A percentile compares a stretch with the other conserved stretches of the same genome.
Conservation (phyloP, 768 basidiomycete genomes). For the Mycena vitilis region DNA sequence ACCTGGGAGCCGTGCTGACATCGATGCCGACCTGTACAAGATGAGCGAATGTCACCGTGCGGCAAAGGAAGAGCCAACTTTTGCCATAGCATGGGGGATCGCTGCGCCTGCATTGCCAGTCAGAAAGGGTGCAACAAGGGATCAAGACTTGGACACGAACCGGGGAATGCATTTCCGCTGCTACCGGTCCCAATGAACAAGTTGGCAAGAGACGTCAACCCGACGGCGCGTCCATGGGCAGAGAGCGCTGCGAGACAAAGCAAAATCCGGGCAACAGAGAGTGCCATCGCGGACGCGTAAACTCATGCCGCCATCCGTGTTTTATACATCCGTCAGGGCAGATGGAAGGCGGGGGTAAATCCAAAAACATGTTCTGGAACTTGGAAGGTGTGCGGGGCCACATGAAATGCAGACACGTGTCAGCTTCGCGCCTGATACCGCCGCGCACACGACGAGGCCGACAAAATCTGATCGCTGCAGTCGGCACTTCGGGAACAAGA, state of each 20-base stretch:
- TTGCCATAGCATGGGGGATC: constrained; percentile 65
- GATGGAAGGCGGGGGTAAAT: not conserved
- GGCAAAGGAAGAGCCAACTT: constrained; percentile 43
- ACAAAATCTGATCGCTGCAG: too few relatives aligned
- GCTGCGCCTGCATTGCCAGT: constrained; percentile 48
- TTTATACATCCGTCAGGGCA: constrained; percentile 17
- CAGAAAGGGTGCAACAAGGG: constrained; percentile 7
- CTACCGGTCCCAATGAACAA: constrained; percentile 64
- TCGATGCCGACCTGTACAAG: constrained; percentile 60
- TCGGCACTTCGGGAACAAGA: too few relatives aligned
- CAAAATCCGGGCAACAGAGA: constrained; percentile 10
- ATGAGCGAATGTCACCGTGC: not conserved
- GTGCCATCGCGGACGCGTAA: constrained; percentile 12
- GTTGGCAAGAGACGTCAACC: constrained; percentile 60
- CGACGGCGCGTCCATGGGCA: constrained; percentile 29
- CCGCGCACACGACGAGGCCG: not conserved
- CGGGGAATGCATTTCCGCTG: constrained; percentile 63
- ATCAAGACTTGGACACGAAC: constrained; percentile 34
- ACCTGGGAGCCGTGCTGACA: constrained; percentile 55
- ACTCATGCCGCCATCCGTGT: not conserved
- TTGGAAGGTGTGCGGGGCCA: not conserved
- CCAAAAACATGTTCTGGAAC: not conserved
- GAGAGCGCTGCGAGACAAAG: constrained; percentile 15
- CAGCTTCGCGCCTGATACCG: constrained; percentile 2
- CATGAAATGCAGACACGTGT: constrained; percentile 20